Evolutionary conservation across 208 protist genomes (phyloP).

Genomic region (Porcisia deanei): DNA sequence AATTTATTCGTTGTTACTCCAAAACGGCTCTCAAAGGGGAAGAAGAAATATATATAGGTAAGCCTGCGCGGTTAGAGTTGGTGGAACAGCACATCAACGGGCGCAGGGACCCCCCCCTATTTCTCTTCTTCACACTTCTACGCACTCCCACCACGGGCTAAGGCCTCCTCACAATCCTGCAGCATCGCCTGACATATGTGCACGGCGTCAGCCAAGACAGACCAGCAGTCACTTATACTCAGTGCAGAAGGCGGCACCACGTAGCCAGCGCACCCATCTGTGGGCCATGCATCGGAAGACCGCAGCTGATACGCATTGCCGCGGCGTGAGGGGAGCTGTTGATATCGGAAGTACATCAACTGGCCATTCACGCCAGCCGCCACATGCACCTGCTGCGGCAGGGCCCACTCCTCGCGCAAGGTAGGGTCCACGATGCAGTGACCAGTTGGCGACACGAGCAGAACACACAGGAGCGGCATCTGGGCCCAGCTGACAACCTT

Average conservation of each 20-base stretch:
- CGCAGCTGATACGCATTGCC: constrained; percentile 51
- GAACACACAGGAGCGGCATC: constrained; percentile 62
- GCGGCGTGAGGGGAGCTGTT: constrained; percentile 71
- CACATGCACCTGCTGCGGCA: constrained; percentile 80
- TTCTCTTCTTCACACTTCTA: not conserved
- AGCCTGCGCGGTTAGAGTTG: not conserved
- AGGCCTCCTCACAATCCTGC: constrained; percentile 63
- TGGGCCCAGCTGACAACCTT: constrained; percentile 51
- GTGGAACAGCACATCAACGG: not conserved
- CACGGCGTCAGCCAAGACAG: constrained; percentile 42
- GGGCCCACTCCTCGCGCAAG: constrained; percentile 68
- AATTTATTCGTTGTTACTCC: not conserved
- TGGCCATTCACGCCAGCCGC: constrained; percentile 53
- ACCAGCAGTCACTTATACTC: constrained; percentile 37
- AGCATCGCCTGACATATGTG: constrained; percentile 68
- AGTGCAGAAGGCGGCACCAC: constrained; percentile 23
- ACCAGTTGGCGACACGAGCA: constrained; percentile 67
- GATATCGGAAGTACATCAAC: constrained; percentile 58
- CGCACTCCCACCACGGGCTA: constrained; percentile 7
- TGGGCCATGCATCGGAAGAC: not conserved
- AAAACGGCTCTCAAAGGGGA: not conserved
- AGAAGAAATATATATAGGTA: not conserved
- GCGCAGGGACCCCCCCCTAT: not conserved
- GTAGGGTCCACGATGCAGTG: constrained; percentile 84
- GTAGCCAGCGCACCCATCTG: constrained; percentile 14